Conservation (phyloP, 1,284 basidiomycete species). For the Pyrrhoderma lamaoense region DNA sequence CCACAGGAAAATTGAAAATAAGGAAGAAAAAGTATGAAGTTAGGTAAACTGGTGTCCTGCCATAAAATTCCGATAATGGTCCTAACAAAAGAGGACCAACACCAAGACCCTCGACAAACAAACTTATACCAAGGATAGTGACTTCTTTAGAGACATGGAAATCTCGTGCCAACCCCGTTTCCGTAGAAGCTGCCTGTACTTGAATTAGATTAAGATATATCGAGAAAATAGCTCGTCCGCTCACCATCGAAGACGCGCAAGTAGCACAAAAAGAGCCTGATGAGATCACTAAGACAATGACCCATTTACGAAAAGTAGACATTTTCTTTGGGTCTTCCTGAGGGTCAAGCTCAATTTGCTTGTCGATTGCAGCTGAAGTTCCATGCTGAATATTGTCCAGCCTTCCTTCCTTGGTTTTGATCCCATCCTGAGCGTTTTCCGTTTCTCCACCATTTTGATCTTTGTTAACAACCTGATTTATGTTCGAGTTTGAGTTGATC, state of each 20-base stretch:
- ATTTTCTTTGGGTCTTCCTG: conserved; percentile 47
- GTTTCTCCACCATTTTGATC: too few relatives aligned
- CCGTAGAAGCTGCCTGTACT: conserved; percentile 58
- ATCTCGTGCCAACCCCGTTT: conserved; percentile 48
- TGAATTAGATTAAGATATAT: not conserved
- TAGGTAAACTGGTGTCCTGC: conserved; percentile 45
- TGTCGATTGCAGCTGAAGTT: too few relatives aligned
- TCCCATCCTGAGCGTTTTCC: too few relatives aligned
- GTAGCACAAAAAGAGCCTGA: conserved; percentile 56
- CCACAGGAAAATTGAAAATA: conserved; percentile 55
- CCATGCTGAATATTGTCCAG: too few relatives aligned
- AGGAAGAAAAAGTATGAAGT: conserved; percentile 44
- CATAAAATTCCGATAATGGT: conserved; percentile 42
- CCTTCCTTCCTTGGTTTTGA: too few relatives aligned
- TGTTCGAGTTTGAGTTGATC: too few relatives aligned
- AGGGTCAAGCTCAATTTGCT: conserved; percentile 29
- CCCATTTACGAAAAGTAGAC: conserved; percentile 46
- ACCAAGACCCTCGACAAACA: conserved; percentile 61
- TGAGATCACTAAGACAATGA: conserved; percentile 46
- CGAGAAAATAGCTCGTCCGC: conserved; percentile 21
- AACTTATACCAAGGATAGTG: conserved; percentile 59
- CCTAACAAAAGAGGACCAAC: conserved; percentile 39
- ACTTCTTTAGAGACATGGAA: conserved; percentile 59
- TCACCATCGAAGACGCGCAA: conserved; percentile 63
- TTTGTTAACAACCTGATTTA: too few relatives aligned